Percentiles rank a stretch among this genome's conserved stretches.
Conservation (phyloP, 768 basidiomycete species). For the Crepidotus variabilis region DNA sequence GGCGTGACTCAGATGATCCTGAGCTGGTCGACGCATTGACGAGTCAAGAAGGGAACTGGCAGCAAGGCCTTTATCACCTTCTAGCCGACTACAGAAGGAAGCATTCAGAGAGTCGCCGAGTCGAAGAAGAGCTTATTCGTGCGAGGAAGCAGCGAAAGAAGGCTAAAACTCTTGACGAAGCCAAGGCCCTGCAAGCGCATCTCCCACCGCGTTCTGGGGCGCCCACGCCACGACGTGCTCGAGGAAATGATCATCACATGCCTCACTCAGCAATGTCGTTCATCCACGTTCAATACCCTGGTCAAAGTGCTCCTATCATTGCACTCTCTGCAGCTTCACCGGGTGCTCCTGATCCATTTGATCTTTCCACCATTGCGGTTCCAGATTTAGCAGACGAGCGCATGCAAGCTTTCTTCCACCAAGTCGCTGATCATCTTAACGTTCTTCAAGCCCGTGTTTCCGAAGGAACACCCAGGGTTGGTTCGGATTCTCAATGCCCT, state of each 20-base stretch:
- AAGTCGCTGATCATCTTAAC: conserved; percentile 78
- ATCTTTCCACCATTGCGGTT: conserved; percentile 48
- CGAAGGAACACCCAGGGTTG: conserved; percentile 1
- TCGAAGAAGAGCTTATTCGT: conserved; percentile 45
- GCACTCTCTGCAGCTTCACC: conserved; percentile 20
- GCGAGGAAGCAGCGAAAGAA: conserved; percentile 24
- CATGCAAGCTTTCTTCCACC: conserved; percentile 82
- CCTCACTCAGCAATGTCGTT: conserved; percentile 13
- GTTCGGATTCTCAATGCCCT: conserved; percentile 13
- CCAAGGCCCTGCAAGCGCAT: conserved; percentile 23
- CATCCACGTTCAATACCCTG: conserved; percentile 15
- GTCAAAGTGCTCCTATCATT: conserved; percentile 11
- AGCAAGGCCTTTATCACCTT: conserved; percentile 93
- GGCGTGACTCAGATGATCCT: conserved; percentile 75
- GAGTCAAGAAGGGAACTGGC: conserved; percentile 76
- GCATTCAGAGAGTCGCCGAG: conserved; percentile 72
- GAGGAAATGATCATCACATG: conserved; percentile 21
- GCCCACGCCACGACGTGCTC: conserved; percentile 60
- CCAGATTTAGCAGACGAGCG: conserved; percentile 71
- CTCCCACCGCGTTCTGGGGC: conserved; percentile 54
- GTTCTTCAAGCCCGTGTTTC: conserved; percentile 55
- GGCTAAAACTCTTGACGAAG: conserved; percentile 14
- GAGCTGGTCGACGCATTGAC: conserved; percentile 68
- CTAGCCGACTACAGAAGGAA: conserved; percentile 80
- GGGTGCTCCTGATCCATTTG: conserved; percentile 10